phyloP scores from a whole-genome alignment of 495 filamentous ascomycete species.

The Rusavskia elegans region DNA sequence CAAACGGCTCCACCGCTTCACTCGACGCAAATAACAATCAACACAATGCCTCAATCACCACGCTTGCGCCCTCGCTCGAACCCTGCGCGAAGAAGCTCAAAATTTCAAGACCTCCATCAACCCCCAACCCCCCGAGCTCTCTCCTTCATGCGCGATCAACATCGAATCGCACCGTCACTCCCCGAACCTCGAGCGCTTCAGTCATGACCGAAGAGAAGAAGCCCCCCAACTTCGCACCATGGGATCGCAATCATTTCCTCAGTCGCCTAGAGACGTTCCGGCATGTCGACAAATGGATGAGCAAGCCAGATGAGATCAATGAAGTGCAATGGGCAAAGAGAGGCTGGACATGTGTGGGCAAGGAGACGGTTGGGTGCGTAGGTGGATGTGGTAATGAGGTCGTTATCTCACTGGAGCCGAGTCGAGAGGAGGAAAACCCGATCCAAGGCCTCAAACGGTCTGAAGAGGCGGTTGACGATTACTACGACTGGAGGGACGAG shows the following conservation, averaged over 20 bases:
- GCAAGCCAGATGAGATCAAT: slow-evolving; percentile 62
- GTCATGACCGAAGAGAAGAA: slow-evolving; percentile 12
- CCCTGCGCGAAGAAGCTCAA: slow-evolving; percentile 14
- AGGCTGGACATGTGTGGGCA: slow-evolving; percentile 76
- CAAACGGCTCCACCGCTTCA: slow-evolving; percentile 25
- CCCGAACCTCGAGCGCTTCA: slow-evolving; percentile 13
- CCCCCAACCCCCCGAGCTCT: slow-evolving; percentile 12
- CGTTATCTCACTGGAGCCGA: slow-evolving; percentile 53
- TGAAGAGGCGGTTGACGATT: slow-evolving; percentile 5
- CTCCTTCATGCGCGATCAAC: slow-evolving; percentile 21
- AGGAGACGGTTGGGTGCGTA: slow-evolving; percentile 66
- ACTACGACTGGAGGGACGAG: slow-evolving; percentile 11
- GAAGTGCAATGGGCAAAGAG: slow-evolving; percentile 93
- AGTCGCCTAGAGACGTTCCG: slow-evolving; percentile 73
- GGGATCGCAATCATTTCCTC: slow-evolving; percentile 71
- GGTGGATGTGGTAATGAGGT: slow-evolving; percentile 68
- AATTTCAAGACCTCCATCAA: slow-evolving; percentile 15
- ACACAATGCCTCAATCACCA: slow-evolving; percentile 10
- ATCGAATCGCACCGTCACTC: slow-evolving; percentile 11
- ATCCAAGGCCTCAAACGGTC: background rate
- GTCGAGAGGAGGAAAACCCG: background rate
- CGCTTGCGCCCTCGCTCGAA: slow-evolving; percentile 9
- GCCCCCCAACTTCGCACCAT: slow-evolving; percentile 56
- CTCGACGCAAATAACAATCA: slow-evolving; percentile 11
- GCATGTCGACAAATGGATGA: slow-evolving; percentile 74